Percentiles rank a stretch among this genome's conserved stretches.
Conservation (phyloP, 108 stramenopile genomes). For the Cyclotella kingstonii region DNA sequence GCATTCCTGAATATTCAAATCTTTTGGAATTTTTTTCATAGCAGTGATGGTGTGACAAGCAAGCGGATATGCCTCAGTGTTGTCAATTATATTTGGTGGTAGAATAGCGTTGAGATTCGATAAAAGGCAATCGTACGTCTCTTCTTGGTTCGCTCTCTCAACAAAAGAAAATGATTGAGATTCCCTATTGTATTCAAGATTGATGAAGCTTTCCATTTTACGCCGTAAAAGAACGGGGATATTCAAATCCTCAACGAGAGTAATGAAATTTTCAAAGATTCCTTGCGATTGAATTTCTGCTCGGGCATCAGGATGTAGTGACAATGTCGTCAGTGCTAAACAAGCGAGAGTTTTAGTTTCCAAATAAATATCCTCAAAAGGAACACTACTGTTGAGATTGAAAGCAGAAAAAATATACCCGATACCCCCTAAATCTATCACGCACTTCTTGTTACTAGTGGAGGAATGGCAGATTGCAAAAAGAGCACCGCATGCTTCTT, state of each 20-base stretch:
- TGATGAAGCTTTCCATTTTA: slow-evolving; percentile 13
- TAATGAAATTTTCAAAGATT: slow-evolving; percentile 10
- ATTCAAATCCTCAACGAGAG: slow-evolving; percentile 2
- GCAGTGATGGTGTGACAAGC: slow-evolving; percentile 4
- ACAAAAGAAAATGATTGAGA: not conserved
- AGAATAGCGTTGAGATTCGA: slow-evolving; percentile 12
- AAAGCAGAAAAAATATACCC: slow-evolving; percentile 5
- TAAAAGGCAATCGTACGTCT: slow-evolving; percentile 5
- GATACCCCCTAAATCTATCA: slow-evolving; percentile 13
- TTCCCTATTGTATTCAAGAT: slow-evolving; percentile 1
- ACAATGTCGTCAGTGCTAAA: slow-evolving; percentile 16
- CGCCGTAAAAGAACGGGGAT: slow-evolving; percentile 8
- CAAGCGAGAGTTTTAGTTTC: slow-evolving; percentile 23
- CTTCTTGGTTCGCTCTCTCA: slow-evolving; percentile 7
- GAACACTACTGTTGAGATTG: not conserved
- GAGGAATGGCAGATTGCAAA: slow-evolving; percentile 5
- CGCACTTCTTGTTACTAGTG: slow-evolving; percentile 9
- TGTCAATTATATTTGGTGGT: not conserved
- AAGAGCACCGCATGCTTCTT: slow-evolving; percentile 30
- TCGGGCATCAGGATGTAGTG: slow-evolving; percentile 9
- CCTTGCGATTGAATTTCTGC: slow-evolving; percentile 9
- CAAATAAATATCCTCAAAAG: slow-evolving; percentile 1
- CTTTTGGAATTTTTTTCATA: slow-evolving; percentile 20
- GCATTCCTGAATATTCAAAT: slow-evolving; percentile 10
- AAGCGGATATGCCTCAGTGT: slow-evolving; percentile 2